Conservation (phyloP, 2,329 filamentous ascomycete species). For the Penicillium sp. region DNA sequence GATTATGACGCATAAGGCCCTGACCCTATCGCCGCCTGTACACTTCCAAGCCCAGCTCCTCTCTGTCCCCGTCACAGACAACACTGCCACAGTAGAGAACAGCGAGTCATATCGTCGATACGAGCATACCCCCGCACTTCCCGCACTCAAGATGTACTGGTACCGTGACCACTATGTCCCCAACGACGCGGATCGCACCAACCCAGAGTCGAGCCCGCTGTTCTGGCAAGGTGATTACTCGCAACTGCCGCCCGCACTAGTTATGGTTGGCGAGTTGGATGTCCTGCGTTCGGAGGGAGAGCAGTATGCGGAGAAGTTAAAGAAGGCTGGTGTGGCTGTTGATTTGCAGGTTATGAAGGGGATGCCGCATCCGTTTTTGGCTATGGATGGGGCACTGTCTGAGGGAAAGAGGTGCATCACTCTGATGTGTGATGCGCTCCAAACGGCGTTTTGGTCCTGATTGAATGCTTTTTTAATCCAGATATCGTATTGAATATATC, state of each 20-base stretch:
- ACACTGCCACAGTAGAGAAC: slow-evolving; percentile 49
- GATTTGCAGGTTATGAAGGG: slow-evolving; percentile 53
- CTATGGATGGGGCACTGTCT: slow-evolving; percentile 56
- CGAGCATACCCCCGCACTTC: slow-evolving; percentile 52
- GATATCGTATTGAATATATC: not conserved
- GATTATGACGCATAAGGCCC: slow-evolving; percentile 53
- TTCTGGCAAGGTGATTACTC: slow-evolving; percentile 53
- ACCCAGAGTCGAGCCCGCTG: slow-evolving; percentile 56
- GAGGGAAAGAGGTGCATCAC: slow-evolving; percentile 54
- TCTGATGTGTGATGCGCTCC: slow-evolving; percentile 40
- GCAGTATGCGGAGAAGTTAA: slow-evolving; percentile 51
- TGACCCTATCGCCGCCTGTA: slow-evolving; percentile 38
- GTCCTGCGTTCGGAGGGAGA: slow-evolving; percentile 56
- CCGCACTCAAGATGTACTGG: slow-evolving; percentile 60
- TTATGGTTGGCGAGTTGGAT: slow-evolving; percentile 57
- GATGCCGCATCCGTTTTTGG: slow-evolving; percentile 59
- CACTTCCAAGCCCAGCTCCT: slow-evolving; percentile 52
- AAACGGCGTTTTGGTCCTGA: slow-evolving; percentile 36
- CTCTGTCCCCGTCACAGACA: slow-evolving; percentile 58
- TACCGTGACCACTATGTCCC: slow-evolving; percentile 59
- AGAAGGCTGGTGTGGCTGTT: slow-evolving; percentile 47
- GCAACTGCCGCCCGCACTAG: slow-evolving; percentile 50
- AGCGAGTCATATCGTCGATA: slow-evolving; percentile 52
- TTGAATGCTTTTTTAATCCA: not conserved
- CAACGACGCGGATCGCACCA: slow-evolving; percentile 43